phyloP scores from a whole-genome alignment of 2,329 filamentous ascomycete species.

The Aspergillus sp. region DNA sequence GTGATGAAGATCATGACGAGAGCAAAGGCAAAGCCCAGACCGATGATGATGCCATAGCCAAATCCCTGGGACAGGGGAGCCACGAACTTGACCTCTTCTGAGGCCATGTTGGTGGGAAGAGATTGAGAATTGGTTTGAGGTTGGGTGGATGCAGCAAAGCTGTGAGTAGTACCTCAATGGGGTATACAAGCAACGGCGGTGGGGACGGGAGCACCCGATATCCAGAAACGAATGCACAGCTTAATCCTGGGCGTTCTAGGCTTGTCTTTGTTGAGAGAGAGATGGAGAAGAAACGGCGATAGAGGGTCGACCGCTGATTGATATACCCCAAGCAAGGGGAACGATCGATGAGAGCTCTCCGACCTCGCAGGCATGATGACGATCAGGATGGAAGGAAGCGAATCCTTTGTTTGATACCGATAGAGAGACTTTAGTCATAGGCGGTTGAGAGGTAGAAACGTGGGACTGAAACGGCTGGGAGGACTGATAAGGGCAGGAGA shows the following conservation, averaged over 20 bases:
- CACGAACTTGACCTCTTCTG: conserved; percentile 26
- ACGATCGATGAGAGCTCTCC: conserved; percentile 8
- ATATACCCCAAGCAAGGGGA: conserved; percentile 6
- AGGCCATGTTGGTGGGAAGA: conserved; percentile 17
- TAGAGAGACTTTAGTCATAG: not conserved
- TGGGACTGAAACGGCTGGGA: not conserved
- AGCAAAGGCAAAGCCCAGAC: conserved; percentile 71
- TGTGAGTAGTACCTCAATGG: not conserved
- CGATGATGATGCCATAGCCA: conserved; percentile 76
- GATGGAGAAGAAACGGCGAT: not conserved
- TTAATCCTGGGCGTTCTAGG: too few relatives aligned
- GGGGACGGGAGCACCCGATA: not conserved
- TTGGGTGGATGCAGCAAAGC: not conserved
- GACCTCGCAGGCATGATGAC: conserved; percentile 17
- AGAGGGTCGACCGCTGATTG: not conserved
- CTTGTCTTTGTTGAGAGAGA: not conserved
- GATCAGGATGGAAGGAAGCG: conserved; percentile 4
- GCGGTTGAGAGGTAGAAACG: not conserved
- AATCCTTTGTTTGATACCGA: not conserved
- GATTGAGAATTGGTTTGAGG: not conserved
- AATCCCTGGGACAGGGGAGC: conserved; percentile 55
- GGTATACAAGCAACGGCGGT: not conserved
- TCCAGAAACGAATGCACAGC: not conserved
- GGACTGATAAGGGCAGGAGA: not conserved
- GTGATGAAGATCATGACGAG: conserved; percentile 74